These are phyloP conservation scores for Venustampulla echinocandica DNA, from an alignment of 495 filamentous ascomycete species.

Conservation along the genomic window DNA sequence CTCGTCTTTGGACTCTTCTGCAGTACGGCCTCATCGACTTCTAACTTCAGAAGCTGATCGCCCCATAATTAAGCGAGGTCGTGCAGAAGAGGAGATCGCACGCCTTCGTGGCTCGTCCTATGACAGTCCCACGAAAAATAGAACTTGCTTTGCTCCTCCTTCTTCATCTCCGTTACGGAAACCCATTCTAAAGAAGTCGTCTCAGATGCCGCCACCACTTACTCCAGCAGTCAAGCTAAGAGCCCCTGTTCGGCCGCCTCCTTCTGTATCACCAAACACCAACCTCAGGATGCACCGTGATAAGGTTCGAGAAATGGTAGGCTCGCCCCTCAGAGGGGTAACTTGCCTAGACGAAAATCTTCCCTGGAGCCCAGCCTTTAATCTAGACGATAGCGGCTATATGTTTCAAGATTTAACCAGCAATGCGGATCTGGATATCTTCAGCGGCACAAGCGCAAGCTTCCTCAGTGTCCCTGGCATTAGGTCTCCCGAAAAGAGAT, in stretches of 20 bases:
- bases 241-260: slow-evolving; percentile 69
- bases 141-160: slow-evolving; percentile 31
- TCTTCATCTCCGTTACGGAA: slow-evolving; percentile 52
- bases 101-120: slow-evolving; percentile 87
- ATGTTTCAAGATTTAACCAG: slow-evolving; percentile 38
- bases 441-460: slow-evolving; percentile 50
- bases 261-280: slow-evolving; percentile 87
- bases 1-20: slow-evolving; percentile 93
- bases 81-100: slow-evolving; percentile 92
- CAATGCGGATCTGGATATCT: slow-evolving; percentile 58
- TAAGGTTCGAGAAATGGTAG: slow-evolving; percentile 76
- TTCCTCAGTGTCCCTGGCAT: slow-evolving; percentile 38
- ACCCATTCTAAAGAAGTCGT: slow-evolving; percentile 17
- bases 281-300: slow-evolving; percentile 89
- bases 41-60: slow-evolving; percentile 69
- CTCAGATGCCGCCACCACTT: slow-evolving; percentile 65
- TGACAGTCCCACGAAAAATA: slow-evolving; percentile 73
- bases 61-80: slow-evolving; percentile 72
- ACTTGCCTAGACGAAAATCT: slow-evolving; percentile 54
- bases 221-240: slow-evolving; percentile 84
- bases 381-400: slow-evolving; percentile 44
- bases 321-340: slow-evolving; percentile 72
- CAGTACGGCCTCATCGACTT: slow-evolving; percentile 53
- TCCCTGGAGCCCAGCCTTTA: slow-evolving; percentile 74
- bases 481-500: slow-evolving; percentile 70